Conservation (phyloP, 2,329 filamentous ascomycete species). For the Fusarium tricinctum region DNA sequence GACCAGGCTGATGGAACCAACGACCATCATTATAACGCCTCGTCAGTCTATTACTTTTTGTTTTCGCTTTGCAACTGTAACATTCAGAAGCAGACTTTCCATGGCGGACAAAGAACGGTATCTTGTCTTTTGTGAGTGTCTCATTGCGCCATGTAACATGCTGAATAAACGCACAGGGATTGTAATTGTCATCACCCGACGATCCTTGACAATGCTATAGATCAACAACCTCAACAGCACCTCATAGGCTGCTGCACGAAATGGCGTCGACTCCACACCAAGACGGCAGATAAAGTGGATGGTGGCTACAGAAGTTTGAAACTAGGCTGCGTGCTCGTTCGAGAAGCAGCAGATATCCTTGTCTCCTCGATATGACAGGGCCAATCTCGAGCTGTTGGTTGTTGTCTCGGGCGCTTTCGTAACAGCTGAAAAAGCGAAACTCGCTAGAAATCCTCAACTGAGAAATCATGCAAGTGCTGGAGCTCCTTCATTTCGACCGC, state of each 20-base stretch:
- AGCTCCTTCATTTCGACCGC: neutral
- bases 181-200: conserved; percentile 8
- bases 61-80: neutral
- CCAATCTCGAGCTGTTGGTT: neutral
- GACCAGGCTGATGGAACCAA: conserved; percentile 10
- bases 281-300: neutral
- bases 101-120: neutral
- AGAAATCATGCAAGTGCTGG: neutral
- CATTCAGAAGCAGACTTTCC: neutral
- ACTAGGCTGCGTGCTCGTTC: neutral
- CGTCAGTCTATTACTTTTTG: neutral
- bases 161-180: conserved; percentile 4
- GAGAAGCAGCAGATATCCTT: conserved; percentile 7
- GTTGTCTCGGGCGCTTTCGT: neutral
- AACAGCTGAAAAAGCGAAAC: neutral
- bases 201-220: neutral
- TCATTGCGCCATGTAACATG: neutral
- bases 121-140: neutral
- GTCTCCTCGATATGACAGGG: neutral
- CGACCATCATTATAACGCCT: neutral
- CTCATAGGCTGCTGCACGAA: neutral
- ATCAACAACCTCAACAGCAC: neutral
- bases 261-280: neutral
- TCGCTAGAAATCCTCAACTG: neutral
- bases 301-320: neutral